Percentiles rank a stretch among this genome's conserved stretches.
phyloP scores from a whole-genome alignment of 1,284 basidiomycete genomes.

The Pyrrhoderma noxium region DNA sequence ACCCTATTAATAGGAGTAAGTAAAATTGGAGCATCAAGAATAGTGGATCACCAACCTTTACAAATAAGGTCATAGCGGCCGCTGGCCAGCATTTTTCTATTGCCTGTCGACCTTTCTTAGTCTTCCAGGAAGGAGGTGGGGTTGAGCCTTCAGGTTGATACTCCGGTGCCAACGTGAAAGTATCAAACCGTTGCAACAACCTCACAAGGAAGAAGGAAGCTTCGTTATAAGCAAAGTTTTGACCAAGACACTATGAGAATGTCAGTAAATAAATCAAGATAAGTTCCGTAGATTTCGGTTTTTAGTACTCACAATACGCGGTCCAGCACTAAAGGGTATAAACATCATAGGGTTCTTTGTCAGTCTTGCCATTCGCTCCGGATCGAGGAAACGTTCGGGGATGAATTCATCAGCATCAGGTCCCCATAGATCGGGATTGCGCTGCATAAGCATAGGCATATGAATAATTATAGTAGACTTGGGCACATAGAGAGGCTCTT shows the following conservation, averaged over 20 bases:
- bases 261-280: neutral
- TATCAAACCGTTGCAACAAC: conserved; percentile 55
- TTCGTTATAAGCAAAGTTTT: conserved; percentile 69
- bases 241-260: conserved; percentile 52
- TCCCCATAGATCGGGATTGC: conserved; percentile 58
- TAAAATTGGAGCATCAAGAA: conserved; percentile 7
- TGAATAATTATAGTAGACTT: conserved; percentile 48
- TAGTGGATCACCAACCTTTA: conserved; percentile 40
- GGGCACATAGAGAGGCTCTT: conserved; percentile 51
- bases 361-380: conserved; percentile 38
- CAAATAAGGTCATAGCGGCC: conserved; percentile 51
- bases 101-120: conserved; percentile 42
- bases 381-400: conserved; percentile 63
- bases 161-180: conserved; percentile 51
- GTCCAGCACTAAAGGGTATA: conserved; percentile 63
- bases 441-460: conserved; percentile 51
- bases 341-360: conserved; percentile 59
- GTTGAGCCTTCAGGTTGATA: conserved; percentile 52
- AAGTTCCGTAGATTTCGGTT: conserved; percentile 20
- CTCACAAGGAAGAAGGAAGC: conserved; percentile 62
- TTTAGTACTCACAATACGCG: conserved; percentile 41
- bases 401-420: conserved; percentile 60
- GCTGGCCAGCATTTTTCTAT: conserved; percentile 54
- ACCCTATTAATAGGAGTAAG: conserved; percentile 30
- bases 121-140: conserved; percentile 53